Percentiles rank a stretch among this genome's conserved stretches.
Evolutionary conservation across 2,329 filamentous ascomycete species (phyloP).

Genomic region (Thelonectria blattea): DNA sequence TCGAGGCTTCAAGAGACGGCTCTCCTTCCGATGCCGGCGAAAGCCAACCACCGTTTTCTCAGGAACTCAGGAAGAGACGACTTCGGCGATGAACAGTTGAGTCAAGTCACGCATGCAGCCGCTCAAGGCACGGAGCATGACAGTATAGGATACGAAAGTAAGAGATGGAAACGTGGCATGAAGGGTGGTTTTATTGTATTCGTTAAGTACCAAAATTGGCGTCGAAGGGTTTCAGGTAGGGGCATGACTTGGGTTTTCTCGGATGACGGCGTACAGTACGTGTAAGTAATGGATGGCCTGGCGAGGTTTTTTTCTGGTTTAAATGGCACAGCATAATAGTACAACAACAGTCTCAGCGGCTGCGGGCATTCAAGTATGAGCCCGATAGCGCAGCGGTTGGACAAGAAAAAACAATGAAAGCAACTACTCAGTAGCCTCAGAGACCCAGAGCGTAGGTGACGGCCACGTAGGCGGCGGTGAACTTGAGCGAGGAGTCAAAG

Average conservation of each 20-base stretch:
- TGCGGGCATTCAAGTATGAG: not conserved
- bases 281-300: slow-evolving; percentile 18
- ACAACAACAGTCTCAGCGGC: not conserved
- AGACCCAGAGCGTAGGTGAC: slow-evolving; percentile 46
- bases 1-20: slow-evolving; percentile 15
- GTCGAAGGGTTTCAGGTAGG: slow-evolving; percentile 22
- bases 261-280: not conserved
- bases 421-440: slow-evolving; percentile 13
- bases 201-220: slow-evolving; percentile 19
- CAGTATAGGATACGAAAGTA: slow-evolving; percentile 5
- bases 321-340: not conserved
- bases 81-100: slow-evolving; percentile 33
- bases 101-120: not conserved
- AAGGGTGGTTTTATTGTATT: slow-evolving; percentile 8
- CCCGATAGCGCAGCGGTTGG: not conserved
- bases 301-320: slow-evolving; percentile 2
- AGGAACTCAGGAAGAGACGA: slow-evolving; percentile 42
- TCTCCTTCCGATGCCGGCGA: slow-evolving; percentile 22
- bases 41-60: slow-evolving; percentile 9
- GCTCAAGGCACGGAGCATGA: slow-evolving; percentile 5
- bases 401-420: not conserved
- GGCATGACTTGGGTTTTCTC: slow-evolving; percentile 20
- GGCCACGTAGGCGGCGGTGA: slow-evolving; percentile 52
- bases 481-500: slow-evolving; percentile 47
- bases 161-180: slow-evolving; percentile 22